Conservation (phyloP, 2,329 filamentous ascomycete genomes). For the Colletotrichum trifolii region DNA sequence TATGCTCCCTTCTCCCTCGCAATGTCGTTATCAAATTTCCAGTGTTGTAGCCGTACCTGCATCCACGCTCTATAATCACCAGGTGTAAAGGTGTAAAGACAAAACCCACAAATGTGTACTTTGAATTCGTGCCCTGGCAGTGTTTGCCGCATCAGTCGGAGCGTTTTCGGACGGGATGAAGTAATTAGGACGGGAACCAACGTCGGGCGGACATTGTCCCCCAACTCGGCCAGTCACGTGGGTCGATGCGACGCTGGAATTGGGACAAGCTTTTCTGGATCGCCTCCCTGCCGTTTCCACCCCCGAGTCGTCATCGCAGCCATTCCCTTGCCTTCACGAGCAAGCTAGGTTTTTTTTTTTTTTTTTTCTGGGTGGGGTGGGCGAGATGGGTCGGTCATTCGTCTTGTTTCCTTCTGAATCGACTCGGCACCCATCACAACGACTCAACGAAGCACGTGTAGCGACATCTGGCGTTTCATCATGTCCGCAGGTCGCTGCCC, state of each 20-base stretch:
- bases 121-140: too few species aligned
- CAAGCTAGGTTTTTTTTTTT: too few species aligned
- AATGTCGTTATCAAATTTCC: not conserved
- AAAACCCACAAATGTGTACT: too few species aligned
- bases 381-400: not conserved
- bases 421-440: not conserved
- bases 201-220: slow-evolving; percentile 22
- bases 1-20: too few species aligned
- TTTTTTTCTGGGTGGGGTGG: too few species aligned
- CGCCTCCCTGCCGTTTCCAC: slow-evolving; percentile 9
- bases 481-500: too few species aligned
- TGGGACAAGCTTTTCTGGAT: slow-evolving; percentile 30
- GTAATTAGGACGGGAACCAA: too few species aligned
- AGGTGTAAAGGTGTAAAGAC: too few species aligned
- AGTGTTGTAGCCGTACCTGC: too few species aligned
- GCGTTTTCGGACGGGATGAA: slow-evolving; percentile 7
- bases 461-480: too few species aligned
- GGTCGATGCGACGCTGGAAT: slow-evolving; percentile 32
- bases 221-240: slow-evolving; percentile 32
- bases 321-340: slow-evolving; percentile 1
- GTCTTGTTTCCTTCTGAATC: not conserved
- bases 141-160: not conserved
- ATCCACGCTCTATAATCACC: too few species aligned
- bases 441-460: too few species aligned
- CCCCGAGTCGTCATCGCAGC: slow-evolving; percentile 12